Evolutionary conservation across 148 eudicot species (phyloP).

Genomic region (Euryodendron excelsum): DNA sequence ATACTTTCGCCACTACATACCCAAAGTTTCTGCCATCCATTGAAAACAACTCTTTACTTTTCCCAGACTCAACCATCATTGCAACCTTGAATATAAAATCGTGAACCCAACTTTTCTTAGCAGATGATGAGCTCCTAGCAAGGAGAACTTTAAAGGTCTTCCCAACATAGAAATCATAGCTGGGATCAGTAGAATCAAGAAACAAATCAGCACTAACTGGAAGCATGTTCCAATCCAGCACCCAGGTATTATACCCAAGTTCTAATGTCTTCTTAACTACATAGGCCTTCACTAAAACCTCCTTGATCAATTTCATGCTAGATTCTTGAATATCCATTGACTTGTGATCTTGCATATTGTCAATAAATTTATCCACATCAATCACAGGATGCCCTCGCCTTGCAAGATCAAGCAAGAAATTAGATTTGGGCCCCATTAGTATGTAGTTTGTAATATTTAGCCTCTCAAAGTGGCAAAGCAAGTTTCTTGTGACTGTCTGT

Average conservation of each 20-base stretch:
- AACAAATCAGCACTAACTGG: slow-evolving; percentile 36
- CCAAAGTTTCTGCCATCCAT: slow-evolving; percentile 29
- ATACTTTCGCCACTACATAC: slow-evolving; percentile 31
- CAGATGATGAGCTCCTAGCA: slow-evolving; percentile 51
- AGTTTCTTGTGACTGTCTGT: slow-evolving; percentile 47
- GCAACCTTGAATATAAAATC: slow-evolving; percentile 32
- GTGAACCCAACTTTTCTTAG: slow-evolving; percentile 48
- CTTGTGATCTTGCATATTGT: slow-evolving; percentile 30
- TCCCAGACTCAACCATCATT: slow-evolving; percentile 19
- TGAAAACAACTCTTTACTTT: slow-evolving; percentile 26
- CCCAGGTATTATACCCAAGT: slow-evolving; percentile 55
- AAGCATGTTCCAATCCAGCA: slow-evolving; percentile 53
- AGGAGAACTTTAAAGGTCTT: slow-evolving; percentile 37
- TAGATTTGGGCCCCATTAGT: slow-evolving; percentile 55
- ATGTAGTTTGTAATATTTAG: slow-evolving; percentile 63
- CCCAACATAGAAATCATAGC: slow-evolving; percentile 45
- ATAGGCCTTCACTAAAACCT: slow-evolving; percentile 47
- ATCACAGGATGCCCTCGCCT: slow-evolving; percentile 86
- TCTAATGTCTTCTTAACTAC: slow-evolving; percentile 55
- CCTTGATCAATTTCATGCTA: slow-evolving; percentile 34
- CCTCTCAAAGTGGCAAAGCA: slow-evolving; percentile 85
- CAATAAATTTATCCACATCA: slow-evolving; percentile 41
- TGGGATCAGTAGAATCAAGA: slow-evolving; percentile 28
- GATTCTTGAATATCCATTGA: slow-evolving; percentile 31
- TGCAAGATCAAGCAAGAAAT: slow-evolving; percentile 63